Evolutionary conservation across 2,329 filamentous ascomycete genomes (phyloP), one percentile per base, ranked within the genome.

Genomic region (Pyricularia grisea): DNA sequence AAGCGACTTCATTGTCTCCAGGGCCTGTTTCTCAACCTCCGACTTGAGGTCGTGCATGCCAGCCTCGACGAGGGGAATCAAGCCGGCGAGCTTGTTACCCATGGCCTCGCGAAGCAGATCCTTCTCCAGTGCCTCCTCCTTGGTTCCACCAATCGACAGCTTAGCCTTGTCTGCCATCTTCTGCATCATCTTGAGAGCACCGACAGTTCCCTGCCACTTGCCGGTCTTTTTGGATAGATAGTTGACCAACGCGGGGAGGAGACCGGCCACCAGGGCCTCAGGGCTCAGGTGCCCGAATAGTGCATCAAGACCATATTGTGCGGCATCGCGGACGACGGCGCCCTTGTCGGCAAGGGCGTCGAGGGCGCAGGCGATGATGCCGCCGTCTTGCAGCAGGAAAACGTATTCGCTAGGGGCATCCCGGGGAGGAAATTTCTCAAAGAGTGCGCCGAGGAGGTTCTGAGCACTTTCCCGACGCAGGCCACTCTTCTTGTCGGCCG

Each of bases 171-270:
- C 92, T 66, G 95, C 95, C 90, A 98, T 97, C 79, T 90, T 92
- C 77, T 95, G 93, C 70, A 99, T 82, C 72, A 98, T 80, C 78
- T 91, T 89, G 77, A 91, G 90, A 65, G 92, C 95, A 71, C 91
- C 94, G 68, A 97, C 92, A 20, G 92, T 92, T 71, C 95, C 95
- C 81, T 99, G 95, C 95, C 95, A 99, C 81, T 99, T 99, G 73
- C 92, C 94, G 20, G 93, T 91, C 76, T 88, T 88, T 81, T 93
- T 96, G 76, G 84, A 84, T 33, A 99, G 84, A 78, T 98, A 98
- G 68, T 85, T 80, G 71, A 84, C 81, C 60, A 99, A 82, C 20
- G 88, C 85, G 2, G 95, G 93, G 67, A 99, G 83, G 61, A 99
- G 85, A 25, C 92, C 94, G 72, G 88, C 87, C 68, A 97, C 90